Conservation (phyloP, 331 rosid species). For the Quercus lobata region DNA sequence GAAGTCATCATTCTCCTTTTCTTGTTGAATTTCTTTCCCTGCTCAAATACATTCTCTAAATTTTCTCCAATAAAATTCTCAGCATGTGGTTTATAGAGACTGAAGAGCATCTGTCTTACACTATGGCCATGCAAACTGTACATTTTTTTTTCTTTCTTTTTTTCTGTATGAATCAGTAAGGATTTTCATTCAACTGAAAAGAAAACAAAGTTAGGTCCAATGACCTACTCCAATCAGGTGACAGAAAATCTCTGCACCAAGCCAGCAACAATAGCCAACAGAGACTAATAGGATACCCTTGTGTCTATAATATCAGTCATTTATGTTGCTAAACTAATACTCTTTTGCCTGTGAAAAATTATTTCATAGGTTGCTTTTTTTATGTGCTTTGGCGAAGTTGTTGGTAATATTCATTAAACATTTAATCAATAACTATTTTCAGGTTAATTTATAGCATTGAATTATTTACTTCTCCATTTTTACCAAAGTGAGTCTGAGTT, state of each 20-base stretch:
- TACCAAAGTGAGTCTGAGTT: conserved; percentile 11
- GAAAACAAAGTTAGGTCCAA: no score
- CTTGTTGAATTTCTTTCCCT: not conserved
- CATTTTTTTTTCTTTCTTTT: no score
- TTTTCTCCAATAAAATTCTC: not conserved
- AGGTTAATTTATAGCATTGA: not conserved
- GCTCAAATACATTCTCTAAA: not conserved
- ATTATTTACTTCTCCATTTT: conserved; percentile 11
- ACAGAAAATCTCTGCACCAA: no score
- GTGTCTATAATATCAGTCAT: not conserved
- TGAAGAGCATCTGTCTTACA: not conserved
- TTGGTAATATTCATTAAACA: not conserved
- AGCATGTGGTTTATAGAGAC: not conserved
- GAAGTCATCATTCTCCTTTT: not conserved
- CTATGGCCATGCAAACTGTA: not conserved
- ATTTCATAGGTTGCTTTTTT: not conserved
- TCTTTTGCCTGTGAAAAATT: not conserved
- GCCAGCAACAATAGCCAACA: not conserved
- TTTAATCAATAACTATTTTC: not conserved
- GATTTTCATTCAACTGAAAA: no score
- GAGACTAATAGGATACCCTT: not conserved
- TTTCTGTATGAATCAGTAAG: no score
- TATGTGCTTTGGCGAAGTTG: not conserved
- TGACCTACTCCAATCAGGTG: no score
- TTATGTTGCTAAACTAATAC: not conserved